Base-by-base conservation (phyloP, 352 stramenopile genomes). In the Pythium periplocum region DNA sequence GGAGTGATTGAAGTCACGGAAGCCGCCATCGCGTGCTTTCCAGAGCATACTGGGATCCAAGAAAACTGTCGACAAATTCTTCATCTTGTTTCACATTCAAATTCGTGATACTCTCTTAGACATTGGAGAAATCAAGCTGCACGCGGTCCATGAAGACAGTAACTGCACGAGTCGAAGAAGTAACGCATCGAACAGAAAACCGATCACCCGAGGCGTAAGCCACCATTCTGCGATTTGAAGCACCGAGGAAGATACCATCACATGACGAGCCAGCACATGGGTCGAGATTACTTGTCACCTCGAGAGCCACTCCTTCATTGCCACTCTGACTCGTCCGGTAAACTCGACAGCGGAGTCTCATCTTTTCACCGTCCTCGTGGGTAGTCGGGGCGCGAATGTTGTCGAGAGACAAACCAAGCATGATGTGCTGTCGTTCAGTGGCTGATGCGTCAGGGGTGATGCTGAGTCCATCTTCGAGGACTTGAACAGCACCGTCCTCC, bases 1-100 rank as follows among this genome's bases (percentile, higher is more conserved):
- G 78, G 81, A 2, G 87, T 91, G 2, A 69, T 83, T 11, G 83
- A 96, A 60, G 87, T 96, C 8, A 72, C 82, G 6, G 73, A 96
- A 47, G 74, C 84, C 12, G 82, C 87, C 0, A 69, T 90, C 52
- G 83, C 77, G 11, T 93, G 86, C 32, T 95, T 96, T 61, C 61
- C 81, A 8, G 77, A 90, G 5, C 69, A 96, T 46, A 41, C 66
- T 12, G 73, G 68, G 0, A 90, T 97, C 49, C 78, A 90, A 54
- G 81, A 96, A 48, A 93, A 91, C 57, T 64, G 61, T 12, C 40
- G 17, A 48, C 33, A 53, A 84, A 33, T 78, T 95, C 35, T 62
- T 97, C 32, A 75, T 68, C 42, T 66, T 88, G 8, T 36, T 66
- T 54, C 17, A 63, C 5, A 44, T 32, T 26, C 17, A 26, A 26